Conservation (phyloP, 164 flowering plant species). For the Liquidambar formosana region DNA sequence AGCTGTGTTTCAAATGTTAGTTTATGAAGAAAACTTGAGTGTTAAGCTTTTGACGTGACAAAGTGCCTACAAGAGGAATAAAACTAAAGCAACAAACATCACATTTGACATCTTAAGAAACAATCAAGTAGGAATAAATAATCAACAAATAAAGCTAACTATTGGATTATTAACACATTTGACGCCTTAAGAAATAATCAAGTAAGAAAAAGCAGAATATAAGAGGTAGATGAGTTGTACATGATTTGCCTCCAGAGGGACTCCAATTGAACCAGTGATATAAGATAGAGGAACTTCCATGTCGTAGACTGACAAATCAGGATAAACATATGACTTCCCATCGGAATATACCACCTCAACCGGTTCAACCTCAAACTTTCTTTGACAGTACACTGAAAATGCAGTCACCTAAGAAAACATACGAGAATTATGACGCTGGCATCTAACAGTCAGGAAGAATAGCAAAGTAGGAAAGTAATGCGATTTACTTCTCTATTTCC, state of each 20-base stretch:
- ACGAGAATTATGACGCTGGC: background rate
- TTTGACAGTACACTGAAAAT: slow-evolving; percentile 82
- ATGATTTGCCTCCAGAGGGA: slow-evolving; percentile 60
- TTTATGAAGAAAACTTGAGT: background rate
- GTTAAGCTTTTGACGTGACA: background rate
- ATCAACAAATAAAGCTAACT: background rate
- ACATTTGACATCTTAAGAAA: background rate
- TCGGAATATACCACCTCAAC: slow-evolving; percentile 76
- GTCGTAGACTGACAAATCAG: slow-evolving; percentile 67
- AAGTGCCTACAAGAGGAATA: background rate
- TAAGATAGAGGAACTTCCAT: slow-evolving; percentile 85
- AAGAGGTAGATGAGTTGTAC: slow-evolving; percentile 30
- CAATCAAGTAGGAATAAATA: background rate
- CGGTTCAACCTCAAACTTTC: slow-evolving; percentile 87
- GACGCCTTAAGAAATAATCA: background rate
- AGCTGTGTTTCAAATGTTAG: background rate
- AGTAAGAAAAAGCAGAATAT: background rate
- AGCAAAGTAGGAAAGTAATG: background rate
- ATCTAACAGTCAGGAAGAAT: background rate
- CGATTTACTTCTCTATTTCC: slow-evolving; percentile 1
- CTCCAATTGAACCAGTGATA: slow-evolving; percentile 71
- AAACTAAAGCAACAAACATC: background rate
- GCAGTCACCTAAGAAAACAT: slow-evolving; percentile 62
- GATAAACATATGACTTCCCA: slow-evolving; percentile 62
- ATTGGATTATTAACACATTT: too few species aligned